phyloP scores from a whole-genome alignment of 345 rosid species.

The Pugionium dolabratum region DNA sequence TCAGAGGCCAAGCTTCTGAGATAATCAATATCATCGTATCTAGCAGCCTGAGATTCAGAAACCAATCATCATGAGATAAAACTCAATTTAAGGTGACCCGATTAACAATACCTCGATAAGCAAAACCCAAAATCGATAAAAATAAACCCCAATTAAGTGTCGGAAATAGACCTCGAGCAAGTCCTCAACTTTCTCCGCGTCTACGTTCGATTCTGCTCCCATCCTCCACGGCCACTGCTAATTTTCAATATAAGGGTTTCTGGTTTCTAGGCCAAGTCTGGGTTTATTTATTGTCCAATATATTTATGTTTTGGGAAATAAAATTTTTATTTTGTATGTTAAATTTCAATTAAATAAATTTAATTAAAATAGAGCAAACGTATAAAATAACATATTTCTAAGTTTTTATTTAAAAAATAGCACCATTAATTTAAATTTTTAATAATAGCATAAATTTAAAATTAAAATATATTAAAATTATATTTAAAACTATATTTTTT shows the following conservation, averaged over 20 bases:
- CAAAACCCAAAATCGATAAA: neutral
- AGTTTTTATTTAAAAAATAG: too few species aligned
- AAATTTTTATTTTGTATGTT: too few species aligned
- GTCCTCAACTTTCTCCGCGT: constrained; percentile 53
- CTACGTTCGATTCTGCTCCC: constrained; percentile 45
- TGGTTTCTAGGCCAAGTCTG: neutral
- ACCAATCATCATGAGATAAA: constrained; percentile 2
- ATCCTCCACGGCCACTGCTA: constrained; percentile 30
- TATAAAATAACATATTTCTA: too few species aligned
- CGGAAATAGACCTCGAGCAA: constrained; percentile 57
- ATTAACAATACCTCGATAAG: neutral
- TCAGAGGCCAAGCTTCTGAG: constrained; percentile 53
- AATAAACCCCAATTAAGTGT: constrained; percentile 1
- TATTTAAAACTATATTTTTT: too few species aligned
- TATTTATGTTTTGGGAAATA: too few species aligned
- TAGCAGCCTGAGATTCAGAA: constrained; percentile 72
- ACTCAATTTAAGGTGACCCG: neutral
- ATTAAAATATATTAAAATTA: too few species aligned
- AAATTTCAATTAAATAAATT: too few species aligned
- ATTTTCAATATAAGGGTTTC: constrained; percentile 30
- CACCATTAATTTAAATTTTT: too few species aligned
- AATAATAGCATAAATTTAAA: too few species aligned
- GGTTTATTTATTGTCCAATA: too few species aligned
- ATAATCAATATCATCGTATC: constrained; percentile 79
- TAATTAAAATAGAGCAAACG: too few species aligned